Evolutionary conservation across 2,329 filamentous ascomycete genomes (phyloP).

Genomic region (Cephalotrichum gorgonifer): DNA sequence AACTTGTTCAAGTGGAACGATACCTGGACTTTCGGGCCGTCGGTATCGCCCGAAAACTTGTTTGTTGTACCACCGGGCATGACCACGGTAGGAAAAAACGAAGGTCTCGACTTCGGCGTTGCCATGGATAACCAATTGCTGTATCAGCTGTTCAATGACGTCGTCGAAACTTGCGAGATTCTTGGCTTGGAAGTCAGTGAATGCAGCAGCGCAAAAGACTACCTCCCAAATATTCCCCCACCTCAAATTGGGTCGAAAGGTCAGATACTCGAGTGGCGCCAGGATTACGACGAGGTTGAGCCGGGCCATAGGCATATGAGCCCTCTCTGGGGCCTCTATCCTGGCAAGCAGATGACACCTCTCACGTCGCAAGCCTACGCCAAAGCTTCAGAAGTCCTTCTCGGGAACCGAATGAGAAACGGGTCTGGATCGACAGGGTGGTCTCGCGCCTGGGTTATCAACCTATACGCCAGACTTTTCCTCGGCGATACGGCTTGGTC

Average conservation of each 20-base stretch:
- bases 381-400: neutral
- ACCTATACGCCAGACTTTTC: neutral
- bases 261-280: constrained; percentile 29
- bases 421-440: neutral
- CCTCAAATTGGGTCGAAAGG: constrained; percentile 15
- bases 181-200: neutral
- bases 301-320: constrained; percentile 40
- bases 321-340: constrained; percentile 37
- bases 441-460: neutral
- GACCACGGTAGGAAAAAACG: neutral
- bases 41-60: neutral
- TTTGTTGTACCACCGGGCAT: no score
- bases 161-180: neutral
- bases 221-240: constrained; percentile 7
- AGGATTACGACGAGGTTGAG: constrained; percentile 27
- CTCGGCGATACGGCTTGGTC: neutral
- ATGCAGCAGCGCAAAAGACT: neutral
- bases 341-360: constrained; percentile 20
- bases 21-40: no score
- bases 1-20: constrained; percentile 22
- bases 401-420: neutral
- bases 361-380: neutral
- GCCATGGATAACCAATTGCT: neutral
- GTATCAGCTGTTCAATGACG: neutral
- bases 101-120: neutral